Evolutionary conservation across 1,139 yeast species (phyloP), one percentile per base, ranked within the genome.

Genomic region (Suhomyces panamericanus): DNA sequence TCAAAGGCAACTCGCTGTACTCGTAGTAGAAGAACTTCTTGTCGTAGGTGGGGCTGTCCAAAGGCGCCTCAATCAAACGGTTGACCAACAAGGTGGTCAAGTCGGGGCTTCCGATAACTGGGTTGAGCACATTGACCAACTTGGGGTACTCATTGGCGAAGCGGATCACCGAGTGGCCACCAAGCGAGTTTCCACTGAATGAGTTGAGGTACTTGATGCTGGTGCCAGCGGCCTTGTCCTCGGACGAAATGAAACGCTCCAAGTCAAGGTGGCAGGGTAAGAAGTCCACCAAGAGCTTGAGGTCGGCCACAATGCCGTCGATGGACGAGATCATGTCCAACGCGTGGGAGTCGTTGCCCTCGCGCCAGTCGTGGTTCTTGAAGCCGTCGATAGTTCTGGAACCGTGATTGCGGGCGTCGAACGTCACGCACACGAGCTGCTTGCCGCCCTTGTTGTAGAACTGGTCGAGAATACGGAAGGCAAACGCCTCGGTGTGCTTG

Each of bases 371-470:
- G 4, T 55, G 41, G 57, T 80, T 80, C 38, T 65, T 65, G 13
- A 35, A 32, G 1, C 49, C 53, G 41, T 72, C 67, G 2, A 79
- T 59, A 9, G 57, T 41, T 35, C 89, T 62, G 32, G 59, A 61
- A 1, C 89, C 89, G 55, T 84, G 89, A 61, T 84, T 83, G 46
- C 85, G 69, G 44, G 67, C 63, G 53, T 84, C 89, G 58, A 80
- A 80, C 0, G 83, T 67, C 11, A 80, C 76, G 39, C 80, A 75
- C 30, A 81, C 63, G 38, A 78, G 56, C 22, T 54, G 54, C 26
- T 55, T 45, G 0, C 49, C 48, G 2, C 44, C 42, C 41, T 57
- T 57, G 20, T 56, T 52, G 39, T 66, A 57, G 51, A 61, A 65
- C 38, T 62, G 63, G n/a, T 60, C 52, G 24, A 69, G 56, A 1